Conservation (phyloP, 129 eudicot genomes). For the Silybum marianum region DNA sequence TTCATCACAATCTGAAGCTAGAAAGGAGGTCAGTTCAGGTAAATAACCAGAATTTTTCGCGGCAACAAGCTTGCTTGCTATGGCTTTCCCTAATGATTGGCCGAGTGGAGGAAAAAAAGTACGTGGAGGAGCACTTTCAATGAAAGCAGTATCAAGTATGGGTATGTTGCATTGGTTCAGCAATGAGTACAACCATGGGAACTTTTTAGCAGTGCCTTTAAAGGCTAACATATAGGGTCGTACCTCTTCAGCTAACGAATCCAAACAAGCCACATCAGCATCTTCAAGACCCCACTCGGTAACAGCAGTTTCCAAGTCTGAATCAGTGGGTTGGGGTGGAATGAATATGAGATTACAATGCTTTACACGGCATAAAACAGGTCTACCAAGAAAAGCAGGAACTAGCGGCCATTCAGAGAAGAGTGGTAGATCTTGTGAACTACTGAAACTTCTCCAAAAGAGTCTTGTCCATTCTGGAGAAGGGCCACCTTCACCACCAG, state of each 20-base stretch:
- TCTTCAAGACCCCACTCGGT: conserved; percentile 34
- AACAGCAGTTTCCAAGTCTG: conserved; percentile 35
- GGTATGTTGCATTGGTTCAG: conserved; percentile 93
- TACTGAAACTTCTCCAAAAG: conserved; percentile 77
- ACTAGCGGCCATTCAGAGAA: conserved; percentile 98
- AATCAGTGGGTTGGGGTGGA: conserved; percentile 50
- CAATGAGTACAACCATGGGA: conserved; percentile 89
- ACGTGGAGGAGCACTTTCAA: conserved; percentile 76
- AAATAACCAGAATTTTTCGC: conserved; percentile 88
- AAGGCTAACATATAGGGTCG: conserved; percentile 49
- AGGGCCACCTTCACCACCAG: conserved; percentile 74
- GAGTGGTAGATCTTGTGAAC: conserved; percentile 70
- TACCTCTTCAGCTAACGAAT: conserved; percentile 49
- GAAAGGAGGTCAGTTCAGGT: conserved; percentile 63
- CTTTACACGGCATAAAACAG: conserved; percentile 86
- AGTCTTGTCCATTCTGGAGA: conserved; percentile 87
- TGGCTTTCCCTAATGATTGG: conserved; percentile 67
- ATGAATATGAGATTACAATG: conserved; percentile 81
- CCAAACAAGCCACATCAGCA: conserved; percentile 38
- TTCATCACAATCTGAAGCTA: conserved; percentile 63
- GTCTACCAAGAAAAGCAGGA: conserved; percentile 98
- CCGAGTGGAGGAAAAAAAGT: conserved; percentile 58
- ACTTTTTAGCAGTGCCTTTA: conserved; percentile 44
- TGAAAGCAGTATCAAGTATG: conserved; percentile 64
- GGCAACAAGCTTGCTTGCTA: conserved; percentile 85